These are phyloP conservation scores for Trichoderma parareesei DNA, from an alignment of 495 filamentous ascomycete species.

Conservation along the genomic window DNA sequence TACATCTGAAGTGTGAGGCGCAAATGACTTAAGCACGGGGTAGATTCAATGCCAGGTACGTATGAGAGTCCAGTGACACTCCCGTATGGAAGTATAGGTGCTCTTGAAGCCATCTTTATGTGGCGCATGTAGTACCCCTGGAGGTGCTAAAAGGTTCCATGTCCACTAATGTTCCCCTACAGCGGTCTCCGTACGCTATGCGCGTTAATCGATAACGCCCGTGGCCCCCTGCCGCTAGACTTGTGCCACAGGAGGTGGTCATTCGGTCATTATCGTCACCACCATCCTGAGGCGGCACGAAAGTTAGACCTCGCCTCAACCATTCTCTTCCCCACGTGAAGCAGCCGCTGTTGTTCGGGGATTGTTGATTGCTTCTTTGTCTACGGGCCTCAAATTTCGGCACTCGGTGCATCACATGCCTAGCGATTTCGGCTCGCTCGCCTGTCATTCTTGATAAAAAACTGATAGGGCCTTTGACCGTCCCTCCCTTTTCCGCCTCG, in stretches of 20 bases:
- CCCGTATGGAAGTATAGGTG: too few species aligned
- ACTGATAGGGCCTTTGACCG: background rate
- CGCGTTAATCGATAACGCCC: constrained; percentile 1
- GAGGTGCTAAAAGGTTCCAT: background rate
- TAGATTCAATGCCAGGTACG: too few species aligned
- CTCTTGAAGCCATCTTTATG: too few species aligned
- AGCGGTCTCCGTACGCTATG: too few species aligned
- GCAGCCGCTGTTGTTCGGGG: background rate
- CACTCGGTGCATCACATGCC: background rate
- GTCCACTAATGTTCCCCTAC: background rate
- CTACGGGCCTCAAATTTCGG: background rate
- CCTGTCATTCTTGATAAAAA: background rate
- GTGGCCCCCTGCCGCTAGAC: background rate
- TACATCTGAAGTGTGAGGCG: too few species aligned
- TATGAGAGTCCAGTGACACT: too few species aligned
- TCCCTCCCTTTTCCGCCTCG: constrained; percentile 7
- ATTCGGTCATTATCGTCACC: constrained; percentile 8
- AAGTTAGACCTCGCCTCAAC: background rate
- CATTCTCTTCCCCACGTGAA: constrained; percentile 3
- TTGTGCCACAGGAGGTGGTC: background rate
- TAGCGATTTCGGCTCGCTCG: background rate
- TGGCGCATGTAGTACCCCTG: too few species aligned
- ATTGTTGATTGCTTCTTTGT: background rate
- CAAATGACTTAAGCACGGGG: too few species aligned
- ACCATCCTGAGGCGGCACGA: background rate